Evolutionary conservation across 352 stramenopile species (phyloP).

Genomic region (Phytophthora pini): DNA sequence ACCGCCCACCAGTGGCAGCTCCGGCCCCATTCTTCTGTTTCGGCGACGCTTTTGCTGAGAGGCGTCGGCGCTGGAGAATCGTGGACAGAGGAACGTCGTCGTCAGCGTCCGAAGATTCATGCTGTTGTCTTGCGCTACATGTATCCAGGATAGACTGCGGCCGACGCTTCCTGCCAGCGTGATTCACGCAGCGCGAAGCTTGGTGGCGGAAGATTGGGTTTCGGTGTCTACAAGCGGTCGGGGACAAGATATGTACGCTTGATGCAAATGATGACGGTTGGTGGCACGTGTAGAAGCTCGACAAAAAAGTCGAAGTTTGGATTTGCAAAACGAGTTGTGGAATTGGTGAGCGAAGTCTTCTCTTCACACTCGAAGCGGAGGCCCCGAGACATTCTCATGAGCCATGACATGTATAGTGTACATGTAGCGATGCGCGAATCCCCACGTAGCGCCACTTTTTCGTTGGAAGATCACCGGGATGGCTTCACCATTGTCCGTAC

Average conservation of each 20-base stretch:
- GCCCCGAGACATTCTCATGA: too few relatives aligned
- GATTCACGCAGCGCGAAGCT: background rate
- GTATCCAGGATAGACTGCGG: background rate
- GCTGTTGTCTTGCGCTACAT: background rate
- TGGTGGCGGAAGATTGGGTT: conserved; percentile 9
- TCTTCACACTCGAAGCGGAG: too few relatives aligned
- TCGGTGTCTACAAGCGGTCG: conserved; percentile 19
- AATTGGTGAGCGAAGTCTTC: background rate
- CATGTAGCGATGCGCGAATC: too few relatives aligned
- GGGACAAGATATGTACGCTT: conserved; percentile 8
- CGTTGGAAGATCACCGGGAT: too few relatives aligned
- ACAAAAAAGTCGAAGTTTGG: background rate
- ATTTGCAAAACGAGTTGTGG: conserved; percentile 2
- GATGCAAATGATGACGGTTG: conserved; percentile 23
- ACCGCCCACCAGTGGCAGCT: conserved; percentile 7
- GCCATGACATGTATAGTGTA: too few relatives aligned
- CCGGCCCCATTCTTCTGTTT: conserved; percentile 26
- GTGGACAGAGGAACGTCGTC: conserved; percentile 34
- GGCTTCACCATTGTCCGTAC: too few relatives aligned
- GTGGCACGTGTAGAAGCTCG: conserved; percentile 26
- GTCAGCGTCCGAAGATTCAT: conserved; percentile 17
- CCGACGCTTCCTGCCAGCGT: conserved; percentile 12
- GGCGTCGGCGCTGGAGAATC: conserved; percentile 26
- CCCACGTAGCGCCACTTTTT: too few relatives aligned
- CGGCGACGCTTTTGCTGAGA: conserved; percentile 1